Conservation (phyloP, 352 stramenopile species). For the Pythium coloratum region DNA sequence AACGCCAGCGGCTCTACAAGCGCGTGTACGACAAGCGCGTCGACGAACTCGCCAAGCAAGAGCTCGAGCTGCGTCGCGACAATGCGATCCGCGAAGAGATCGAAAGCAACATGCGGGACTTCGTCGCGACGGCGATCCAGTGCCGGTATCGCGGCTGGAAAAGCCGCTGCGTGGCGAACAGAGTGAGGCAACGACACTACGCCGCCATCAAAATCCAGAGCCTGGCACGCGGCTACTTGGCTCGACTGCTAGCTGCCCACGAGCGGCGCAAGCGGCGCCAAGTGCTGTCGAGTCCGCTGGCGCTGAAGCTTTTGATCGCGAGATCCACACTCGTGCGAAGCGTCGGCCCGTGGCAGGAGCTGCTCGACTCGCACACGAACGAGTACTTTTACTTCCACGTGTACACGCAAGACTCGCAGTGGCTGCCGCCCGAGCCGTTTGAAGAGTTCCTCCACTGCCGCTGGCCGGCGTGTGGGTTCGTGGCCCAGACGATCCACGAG, state of each 20-base stretch:
- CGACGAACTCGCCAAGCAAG: slow-evolving; percentile 38
- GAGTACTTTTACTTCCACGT: slow-evolving; percentile 88
- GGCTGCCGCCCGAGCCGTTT: slow-evolving; percentile 65
- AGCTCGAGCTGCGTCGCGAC: slow-evolving; percentile 47
- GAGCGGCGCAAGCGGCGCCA: slow-evolving; percentile 53
- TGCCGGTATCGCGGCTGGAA: slow-evolving; percentile 64
- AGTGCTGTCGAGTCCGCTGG: slow-evolving; percentile 66
- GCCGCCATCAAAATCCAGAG: slow-evolving; percentile 60
- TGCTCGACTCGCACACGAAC: slow-evolving; percentile 77
- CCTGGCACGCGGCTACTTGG: slow-evolving; percentile 57
- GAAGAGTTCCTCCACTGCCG: slow-evolving; percentile 60
- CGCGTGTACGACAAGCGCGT: slow-evolving; percentile 63
- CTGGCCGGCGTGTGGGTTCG: slow-evolving; percentile 59
- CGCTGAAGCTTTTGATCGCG: slow-evolving; percentile 65
- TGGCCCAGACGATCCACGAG: slow-evolving; percentile 61
- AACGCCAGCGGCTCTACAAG: slow-evolving; percentile 44
- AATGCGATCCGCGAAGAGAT: slow-evolving; percentile 78
- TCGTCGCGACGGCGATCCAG: slow-evolving; percentile 71
- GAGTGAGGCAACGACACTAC: slow-evolving; percentile 36
- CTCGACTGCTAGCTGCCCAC: slow-evolving; percentile 37
- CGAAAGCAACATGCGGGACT: slow-evolving; percentile 68
- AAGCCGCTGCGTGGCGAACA: slow-evolving; percentile 38
- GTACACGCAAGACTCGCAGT: slow-evolving; percentile 79
- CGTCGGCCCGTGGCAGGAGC: slow-evolving; percentile 74
- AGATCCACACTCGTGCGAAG: slow-evolving; percentile 63